Evolutionary conservation across 345 rosid genomes (phyloP).

Genomic region (Euphorbia lathyris): DNA sequence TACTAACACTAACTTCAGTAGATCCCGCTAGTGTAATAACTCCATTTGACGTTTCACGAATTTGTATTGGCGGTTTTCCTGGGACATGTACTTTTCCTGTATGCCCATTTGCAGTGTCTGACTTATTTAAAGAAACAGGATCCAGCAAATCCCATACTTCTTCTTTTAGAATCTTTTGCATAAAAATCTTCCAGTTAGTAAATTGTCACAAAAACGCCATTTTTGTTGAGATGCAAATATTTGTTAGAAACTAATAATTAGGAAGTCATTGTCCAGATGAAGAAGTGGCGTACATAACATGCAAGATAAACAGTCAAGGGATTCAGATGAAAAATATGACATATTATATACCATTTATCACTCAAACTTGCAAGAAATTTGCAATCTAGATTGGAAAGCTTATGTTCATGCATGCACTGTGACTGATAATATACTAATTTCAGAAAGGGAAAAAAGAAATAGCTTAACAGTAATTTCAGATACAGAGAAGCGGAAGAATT

Average conservation of each 20-base stretch:
- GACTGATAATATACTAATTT: neutral
- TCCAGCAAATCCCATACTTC: slow-evolving; percentile 96
- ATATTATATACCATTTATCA: neutral
- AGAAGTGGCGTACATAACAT: neutral
- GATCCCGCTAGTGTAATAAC: slow-evolving; percentile 97
- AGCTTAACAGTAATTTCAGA: neutral
- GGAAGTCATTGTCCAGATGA: slow-evolving; percentile 2
- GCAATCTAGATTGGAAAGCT: neutral
- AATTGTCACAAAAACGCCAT: slow-evolving; percentile 4
- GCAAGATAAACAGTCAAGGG: neutral
- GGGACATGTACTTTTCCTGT: slow-evolving; percentile 57
- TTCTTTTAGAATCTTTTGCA: slow-evolving; percentile 87
- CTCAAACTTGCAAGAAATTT: neutral
- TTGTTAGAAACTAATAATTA: slow-evolving; percentile 12
- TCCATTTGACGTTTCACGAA: slow-evolving; percentile 94
- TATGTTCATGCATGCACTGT: neutral
- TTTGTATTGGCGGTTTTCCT: slow-evolving; percentile 93
- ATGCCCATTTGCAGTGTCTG: slow-evolving; percentile 56
- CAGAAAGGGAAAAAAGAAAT: neutral
- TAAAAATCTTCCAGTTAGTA: slow-evolving; percentile 26
- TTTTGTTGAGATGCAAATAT: neutral
- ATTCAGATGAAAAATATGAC: slow-evolving; percentile 2
- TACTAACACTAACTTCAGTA: slow-evolving; percentile 76
- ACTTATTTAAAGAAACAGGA: slow-evolving; percentile 48
- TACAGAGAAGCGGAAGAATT: slow-evolving; percentile 12